Base-by-base conservation (phyloP, 2,329 filamentous ascomycete species). In the Clonostachys solani region DNA sequence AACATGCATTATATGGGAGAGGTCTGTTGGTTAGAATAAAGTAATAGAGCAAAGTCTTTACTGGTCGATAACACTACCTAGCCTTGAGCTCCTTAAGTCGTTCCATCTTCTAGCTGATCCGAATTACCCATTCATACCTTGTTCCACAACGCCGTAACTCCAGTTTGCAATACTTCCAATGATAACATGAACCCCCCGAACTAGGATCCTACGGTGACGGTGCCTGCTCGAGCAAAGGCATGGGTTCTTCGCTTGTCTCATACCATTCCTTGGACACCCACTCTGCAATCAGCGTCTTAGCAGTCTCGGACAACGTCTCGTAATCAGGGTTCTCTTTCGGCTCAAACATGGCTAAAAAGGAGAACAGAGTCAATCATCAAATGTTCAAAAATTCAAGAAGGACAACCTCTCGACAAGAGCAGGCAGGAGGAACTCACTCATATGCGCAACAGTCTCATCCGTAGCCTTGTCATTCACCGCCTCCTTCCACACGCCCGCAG, bases 401-500 rank as follows among this genome's bases (percentile, higher is more conserved):
- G 33, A 29, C 16, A 12, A 36, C 23, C 8, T 29, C 23, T 29
- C n/a, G 12, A n/a, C 5, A 47, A 19, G 42, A 33, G 34, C 19
- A 34, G 41, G 33, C 15, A 29, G 18, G 8, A 18, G 12, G 2
- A 35, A 73, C 78, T 66, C 74, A 76, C 80, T 73, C 73, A 85
- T 89, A 66, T 97, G 94, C 29, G 92, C 92, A 52, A 72, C 71
- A 1, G 85, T 83, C 71, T 97, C 94, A 56, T 95, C 89, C 12
- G 68, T 72, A 1, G 87, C 89, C 57, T 80, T 82, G 50, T 95
- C 84, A 61, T 97, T 99, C 47, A 91, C 73, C 5, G 83, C 85
- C 57, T 81, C 78, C 52, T 75, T 74, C 86, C 89, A 95, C 56
- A 75, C 52, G 58, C 80, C 68, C 50, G 77, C 66, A 6, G 66